Conservation (phyloP, 768 basidiomycete genomes). For the Leucosporidium scottii region DNA sequence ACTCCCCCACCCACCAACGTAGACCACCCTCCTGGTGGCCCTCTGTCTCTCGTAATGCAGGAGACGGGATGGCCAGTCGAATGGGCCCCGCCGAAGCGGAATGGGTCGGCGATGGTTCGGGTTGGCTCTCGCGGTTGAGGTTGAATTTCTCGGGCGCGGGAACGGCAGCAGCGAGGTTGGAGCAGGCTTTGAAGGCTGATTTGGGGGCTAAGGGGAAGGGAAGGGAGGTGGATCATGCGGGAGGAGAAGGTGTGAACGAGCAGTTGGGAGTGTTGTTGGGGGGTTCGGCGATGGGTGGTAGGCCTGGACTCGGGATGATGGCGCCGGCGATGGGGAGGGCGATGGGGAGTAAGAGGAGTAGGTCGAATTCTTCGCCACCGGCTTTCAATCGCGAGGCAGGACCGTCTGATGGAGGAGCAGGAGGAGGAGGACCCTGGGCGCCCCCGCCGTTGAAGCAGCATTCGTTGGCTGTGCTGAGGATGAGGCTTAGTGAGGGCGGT, state of each 20-base stretch:
- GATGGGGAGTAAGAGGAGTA: no score
- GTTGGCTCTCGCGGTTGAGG: background rate
- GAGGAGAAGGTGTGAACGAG: no score
- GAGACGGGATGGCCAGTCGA: background rate
- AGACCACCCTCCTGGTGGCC: background rate
- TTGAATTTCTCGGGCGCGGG: background rate
- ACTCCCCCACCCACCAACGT: background rate
- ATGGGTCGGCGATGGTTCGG: slow-evolving; percentile 5
- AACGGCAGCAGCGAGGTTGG: no score
- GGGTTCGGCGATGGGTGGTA: background rate
- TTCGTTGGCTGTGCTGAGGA: background rate
- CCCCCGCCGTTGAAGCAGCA: background rate
- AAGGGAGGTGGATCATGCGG: no score
- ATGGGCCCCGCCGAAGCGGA: background rate
- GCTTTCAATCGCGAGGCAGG: no score
- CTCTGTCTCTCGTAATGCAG: background rate
- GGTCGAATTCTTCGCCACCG: no score
- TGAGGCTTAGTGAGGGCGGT: background rate
- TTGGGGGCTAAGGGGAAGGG: no score
- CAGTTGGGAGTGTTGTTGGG: background rate
- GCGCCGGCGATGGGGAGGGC: background rate
- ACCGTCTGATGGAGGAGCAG: no score
- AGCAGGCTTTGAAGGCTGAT: no score
- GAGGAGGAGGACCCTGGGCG: no score
- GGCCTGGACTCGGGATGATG: background rate